Evolutionary conservation across 2,329 filamentous ascomycete species (phyloP).

Genomic region (Epicoccum sorghinum): DNA sequence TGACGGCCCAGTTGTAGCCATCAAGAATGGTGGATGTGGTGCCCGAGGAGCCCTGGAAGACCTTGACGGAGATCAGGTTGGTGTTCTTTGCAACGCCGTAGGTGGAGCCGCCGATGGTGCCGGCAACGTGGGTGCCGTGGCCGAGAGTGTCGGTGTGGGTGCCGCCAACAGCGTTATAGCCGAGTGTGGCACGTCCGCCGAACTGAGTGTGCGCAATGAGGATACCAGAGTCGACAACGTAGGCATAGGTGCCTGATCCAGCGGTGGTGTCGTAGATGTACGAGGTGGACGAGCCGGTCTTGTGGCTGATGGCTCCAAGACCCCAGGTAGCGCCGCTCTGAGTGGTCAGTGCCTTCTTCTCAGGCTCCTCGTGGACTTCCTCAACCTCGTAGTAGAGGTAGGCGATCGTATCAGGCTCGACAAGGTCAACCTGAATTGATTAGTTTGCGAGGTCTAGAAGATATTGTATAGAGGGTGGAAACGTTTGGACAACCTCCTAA

Average conservation of each 20-base stretch:
- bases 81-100: slow-evolving; percentile 30
- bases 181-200: slow-evolving; percentile 27
- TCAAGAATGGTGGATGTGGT: slow-evolving; percentile 21
- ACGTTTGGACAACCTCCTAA: too few species aligned
- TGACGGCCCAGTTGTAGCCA: slow-evolving; percentile 33
- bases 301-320: slow-evolving; percentile 29
- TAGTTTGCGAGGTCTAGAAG: background rate
- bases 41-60: slow-evolving; percentile 20
- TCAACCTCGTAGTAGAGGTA: slow-evolving; percentile 20
- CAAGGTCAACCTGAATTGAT: slow-evolving; percentile 17
- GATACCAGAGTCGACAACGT: slow-evolving; percentile 69
- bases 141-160: slow-evolving; percentile 25
- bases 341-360: slow-evolving; percentile 24
- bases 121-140: slow-evolving; percentile 32
- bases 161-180: slow-evolving; percentile 20
- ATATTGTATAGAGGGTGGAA: background rate
- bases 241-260: slow-evolving; percentile 53
- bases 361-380: slow-evolving; percentile 14
- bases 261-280: slow-evolving; percentile 28
- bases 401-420: slow-evolving; percentile 23
- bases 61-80: slow-evolving; percentile 38
- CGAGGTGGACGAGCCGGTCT: slow-evolving; percentile 14
- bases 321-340: slow-evolving; percentile 30
- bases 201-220: slow-evolving; percentile 54
- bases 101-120: slow-evolving; percentile 23